These are phyloP conservation scores for Vachellia pachyceras DNA, from an alignment of 306 rosid genomes.

Conservation along the genomic window DNA sequence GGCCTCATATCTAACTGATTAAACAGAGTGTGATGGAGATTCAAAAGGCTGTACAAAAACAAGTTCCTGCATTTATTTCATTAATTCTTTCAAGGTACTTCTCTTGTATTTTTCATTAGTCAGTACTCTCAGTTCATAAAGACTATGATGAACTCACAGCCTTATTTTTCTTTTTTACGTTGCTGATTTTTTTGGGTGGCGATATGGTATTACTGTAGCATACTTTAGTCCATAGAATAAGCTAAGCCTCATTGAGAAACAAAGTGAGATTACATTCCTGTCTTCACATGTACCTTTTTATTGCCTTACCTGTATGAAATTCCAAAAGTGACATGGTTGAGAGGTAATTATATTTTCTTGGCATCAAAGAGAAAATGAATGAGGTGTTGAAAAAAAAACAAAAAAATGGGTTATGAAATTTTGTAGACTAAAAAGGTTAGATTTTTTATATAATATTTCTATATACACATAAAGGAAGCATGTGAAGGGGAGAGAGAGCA, in stretches of 20 bases:
- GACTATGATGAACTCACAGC: conserved; percentile 25
- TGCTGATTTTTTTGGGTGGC: conserved; percentile 1
- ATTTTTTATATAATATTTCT: conserved; percentile 32
- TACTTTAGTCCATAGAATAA: conserved; percentile 39
- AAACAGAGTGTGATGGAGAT: not conserved
- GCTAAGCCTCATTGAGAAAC: conserved; percentile 15
- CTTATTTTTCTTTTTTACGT: not conserved
- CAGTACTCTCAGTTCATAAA: conserved; percentile 18
- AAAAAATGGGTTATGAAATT: conserved; percentile 36
- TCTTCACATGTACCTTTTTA: not conserved
- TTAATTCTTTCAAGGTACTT: conserved; percentile 67
- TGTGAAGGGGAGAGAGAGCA: conserved; percentile 45
- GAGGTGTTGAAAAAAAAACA: conserved; percentile 61
- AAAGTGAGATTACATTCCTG: conserved; percentile 10
- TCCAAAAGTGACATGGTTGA: conserved; percentile 50
- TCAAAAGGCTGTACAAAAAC: conserved; percentile 56
- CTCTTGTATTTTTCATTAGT: conserved; percentile 45
- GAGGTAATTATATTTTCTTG: conserved; percentile 57
- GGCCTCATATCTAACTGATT: conserved; percentile 53
- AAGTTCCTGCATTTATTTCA: conserved; percentile 58
- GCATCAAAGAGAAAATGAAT: conserved; percentile 66
- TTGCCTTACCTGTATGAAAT: conserved; percentile 19
- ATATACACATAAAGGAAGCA: conserved; percentile 60
- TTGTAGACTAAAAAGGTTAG: conserved; percentile 38
- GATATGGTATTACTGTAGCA: conserved; percentile 1